Evolutionary conservation across 345 rosid genomes (phyloP), one percentile per base, ranked within the genome.

Genomic region (Populus ilicifolia): DNA sequence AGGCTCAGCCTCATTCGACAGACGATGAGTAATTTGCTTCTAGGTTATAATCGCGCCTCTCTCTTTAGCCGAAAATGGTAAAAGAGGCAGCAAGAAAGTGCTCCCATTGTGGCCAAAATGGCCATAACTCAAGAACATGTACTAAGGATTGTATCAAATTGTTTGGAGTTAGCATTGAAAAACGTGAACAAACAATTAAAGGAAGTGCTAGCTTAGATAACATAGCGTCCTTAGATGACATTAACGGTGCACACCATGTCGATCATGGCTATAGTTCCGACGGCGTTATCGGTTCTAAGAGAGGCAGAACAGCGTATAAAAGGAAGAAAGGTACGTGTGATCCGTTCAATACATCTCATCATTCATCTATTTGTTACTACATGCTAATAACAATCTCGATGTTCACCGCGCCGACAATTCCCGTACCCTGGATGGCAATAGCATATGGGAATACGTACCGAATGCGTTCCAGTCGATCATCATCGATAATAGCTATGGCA

Each of bases 211-310:
- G 96, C 67, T 38, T 90, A 77, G 89, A 84, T 25, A 82, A 82
- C 72, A 78, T 90, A 10, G 82, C 20, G 21, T 70, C 82, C 21
- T 61, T 54, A 4, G 72, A 44, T 21, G 88, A 82, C 12, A 78
- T 71, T 16, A 71, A 79, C 18, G 74, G 21, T 5, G 38, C 39
- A 63, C 75, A 69, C 9, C 44, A 30, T 41, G 85, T 52, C 23
- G 87, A 87, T 21, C n/a, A 65, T 21, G 92, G 87, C 5, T 89
- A 86, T 79, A 77, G 73, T 1, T 91, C 96, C n/a, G 91, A 89
- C 43, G 92, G 90, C 8, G 85, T 77, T 73, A 75, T 86, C 67
- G 74, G 77, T 77, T 82, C 78, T 4, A 78, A 52, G 27, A 79
- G 72, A 61, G 64, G 70, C 50, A 87, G 73, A 52, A 65, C 85